Conservation (phyloP, 1,284 basidiomycete genomes). For the Marasmius oreades region DNA sequence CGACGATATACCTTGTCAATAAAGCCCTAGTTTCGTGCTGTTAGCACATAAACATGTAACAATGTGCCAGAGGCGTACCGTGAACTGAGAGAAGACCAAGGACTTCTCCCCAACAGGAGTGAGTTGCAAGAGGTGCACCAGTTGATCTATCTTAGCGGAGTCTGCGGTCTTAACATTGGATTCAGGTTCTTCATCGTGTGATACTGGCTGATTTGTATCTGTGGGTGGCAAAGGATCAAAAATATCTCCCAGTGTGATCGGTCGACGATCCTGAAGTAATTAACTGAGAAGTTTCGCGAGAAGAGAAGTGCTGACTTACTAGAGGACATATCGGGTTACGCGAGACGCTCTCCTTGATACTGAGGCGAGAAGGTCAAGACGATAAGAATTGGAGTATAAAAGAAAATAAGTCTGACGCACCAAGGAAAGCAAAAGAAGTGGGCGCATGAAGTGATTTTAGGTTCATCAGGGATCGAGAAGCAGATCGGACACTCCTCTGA, state of each 20-base stretch:
- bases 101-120: constrained; percentile 73
- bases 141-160: constrained; percentile 82
- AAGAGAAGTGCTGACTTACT: too few species aligned
- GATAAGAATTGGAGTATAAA: not conserved
- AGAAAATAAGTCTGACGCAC: constrained; percentile 32
- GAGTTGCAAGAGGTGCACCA: constrained; percentile 67
- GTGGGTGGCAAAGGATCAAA: constrained; percentile 65
- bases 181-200: constrained; percentile 41
- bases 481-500: constrained; percentile 85
- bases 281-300: not conserved
- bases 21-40: constrained; percentile 34
- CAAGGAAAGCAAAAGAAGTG: constrained; percentile 77
- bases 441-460: constrained; percentile 76
- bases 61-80: constrained; percentile 32
- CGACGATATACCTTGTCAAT: constrained; percentile 59
- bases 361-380: constrained; percentile 23
- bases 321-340: constrained; percentile 78
- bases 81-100: constrained; percentile 84
- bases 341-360: constrained; percentile 64
- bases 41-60: not conserved
- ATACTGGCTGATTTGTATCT: constrained; percentile 58
- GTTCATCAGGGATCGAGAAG: constrained; percentile 60
- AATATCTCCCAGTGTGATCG: constrained; percentile 56
- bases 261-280: constrained; percentile 62
- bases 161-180: constrained; percentile 35